These are phyloP conservation scores for Candida jianshihensis DNA, from an alignment of 805 yeast species.

Conservation along the genomic window DNA sequence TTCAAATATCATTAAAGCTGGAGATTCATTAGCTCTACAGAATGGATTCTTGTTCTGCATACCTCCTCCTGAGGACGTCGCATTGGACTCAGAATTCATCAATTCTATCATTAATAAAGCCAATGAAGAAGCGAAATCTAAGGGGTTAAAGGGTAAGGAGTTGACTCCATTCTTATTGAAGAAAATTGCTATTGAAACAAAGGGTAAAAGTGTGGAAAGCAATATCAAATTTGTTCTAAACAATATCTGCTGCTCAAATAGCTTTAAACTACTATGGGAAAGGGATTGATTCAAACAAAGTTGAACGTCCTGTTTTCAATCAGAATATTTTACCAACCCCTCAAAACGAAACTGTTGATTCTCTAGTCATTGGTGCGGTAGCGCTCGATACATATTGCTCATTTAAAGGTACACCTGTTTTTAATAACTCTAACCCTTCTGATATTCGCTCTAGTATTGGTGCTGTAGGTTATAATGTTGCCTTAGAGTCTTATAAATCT, in stretches of 20 bases:
- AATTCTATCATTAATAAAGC: slow-evolving; percentile 52
- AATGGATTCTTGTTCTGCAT: slow-evolving; percentile 77
- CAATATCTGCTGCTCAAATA: slow-evolving; percentile 61
- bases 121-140: slow-evolving; percentile 41
- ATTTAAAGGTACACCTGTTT: slow-evolving; percentile 25
- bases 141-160: slow-evolving; percentile 60
- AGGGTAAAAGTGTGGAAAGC: slow-evolving; percentile 62
- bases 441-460: slow-evolving; percentile 51
- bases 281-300: background rate
- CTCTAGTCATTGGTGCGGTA: slow-evolving; percentile 63
- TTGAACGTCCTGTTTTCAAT: no score
- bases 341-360: slow-evolving; percentile 5
- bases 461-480: slow-evolving; percentile 81
- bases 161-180: slow-evolving; percentile 72
- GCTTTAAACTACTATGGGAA: slow-evolving; percentile 29
- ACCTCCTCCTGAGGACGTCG: slow-evolving; percentile 67
- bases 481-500: slow-evolving; percentile 47
- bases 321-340: background rate
- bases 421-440: slow-evolving; percentile 74
- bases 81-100: slow-evolving; percentile 49
- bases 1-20: slow-evolving; percentile 51
- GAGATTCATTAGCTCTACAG: slow-evolving; percentile 40
- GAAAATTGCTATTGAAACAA: slow-evolving; percentile 58
- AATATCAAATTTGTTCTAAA: slow-evolving; percentile 72
- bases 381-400: slow-evolving; percentile 68